Percentiles rank a stretch among this genome's conserved stretches.
These are phyloP conservation scores for Salix arbutifolia DNA, from an alignment of 345 rosid species.

Conservation along the genomic window DNA sequence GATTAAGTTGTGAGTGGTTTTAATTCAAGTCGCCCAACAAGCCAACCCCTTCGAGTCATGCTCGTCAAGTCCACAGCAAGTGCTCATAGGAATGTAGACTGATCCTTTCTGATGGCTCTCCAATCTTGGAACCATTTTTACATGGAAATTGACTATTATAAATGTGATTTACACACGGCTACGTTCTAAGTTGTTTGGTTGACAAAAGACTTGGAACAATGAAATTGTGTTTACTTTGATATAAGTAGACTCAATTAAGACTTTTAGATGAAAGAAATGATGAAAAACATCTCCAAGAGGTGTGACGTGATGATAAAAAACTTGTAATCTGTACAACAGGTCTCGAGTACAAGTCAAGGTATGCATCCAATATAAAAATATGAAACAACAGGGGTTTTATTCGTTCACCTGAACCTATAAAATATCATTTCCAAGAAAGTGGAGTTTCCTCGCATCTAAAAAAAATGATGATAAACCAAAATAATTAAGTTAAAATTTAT, in stretches of 20 bases:
- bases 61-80: background rate
- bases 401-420: rapidly evolving
- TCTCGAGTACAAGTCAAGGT: rapidly evolving
- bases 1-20: background rate
- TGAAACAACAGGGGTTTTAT: rapidly evolving
- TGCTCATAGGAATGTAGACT: background rate
- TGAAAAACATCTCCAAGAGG: rapidly evolving
- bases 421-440: rapidly evolving
- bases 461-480: background rate
- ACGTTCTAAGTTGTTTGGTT: background rate
- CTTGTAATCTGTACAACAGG: rapidly evolving
- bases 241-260: background rate
- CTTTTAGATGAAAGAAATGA: background rate
- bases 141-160: background rate
- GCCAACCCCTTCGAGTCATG: background rate
- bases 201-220: background rate
- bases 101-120: background rate
- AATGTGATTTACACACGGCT: background rate
- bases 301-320: rapidly evolving
- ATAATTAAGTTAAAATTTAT: background rate
- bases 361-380: no score
- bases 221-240: background rate
- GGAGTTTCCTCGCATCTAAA: no score
- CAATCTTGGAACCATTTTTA: background rate
- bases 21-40: background rate